Base-by-base conservation (phyloP, 1,284 basidiomycete species). In the Ceratobasidium sp. region DNA sequence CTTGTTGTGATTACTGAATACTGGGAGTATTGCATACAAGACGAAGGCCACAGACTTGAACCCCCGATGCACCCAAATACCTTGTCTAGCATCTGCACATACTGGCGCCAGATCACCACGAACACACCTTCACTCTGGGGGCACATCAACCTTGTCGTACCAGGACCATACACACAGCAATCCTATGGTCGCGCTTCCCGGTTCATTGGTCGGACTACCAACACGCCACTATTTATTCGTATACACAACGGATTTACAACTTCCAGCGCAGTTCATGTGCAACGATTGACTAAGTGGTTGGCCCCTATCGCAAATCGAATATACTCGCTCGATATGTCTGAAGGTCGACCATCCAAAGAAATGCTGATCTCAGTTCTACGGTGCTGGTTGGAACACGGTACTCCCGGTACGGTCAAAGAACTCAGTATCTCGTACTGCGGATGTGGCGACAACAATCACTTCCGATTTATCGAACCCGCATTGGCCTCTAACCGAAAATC, bases 51-150 rank as follows among this genome's bases (percentile, higher is more conserved):
- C 33, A 33, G 33, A 33, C 33, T 33, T 33, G 33, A 33, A 33
- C 44, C 33, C n/a, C 38, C 46, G 3, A 4, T 10, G 7, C 59
- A 50, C 23, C 56, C 70, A 33, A 26, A 50, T 3, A 23, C 52
- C 57, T 23, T 62, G 12, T 33, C 70, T 20, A n/a, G 62, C 5
- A 59, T 73, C 15, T 73, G 70, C 44, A 46, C 56, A 6, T 26
- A 44, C 26, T 73, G 70, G 70, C 57, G 44, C n/a, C 57, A 33
- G 46, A 23, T 64, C 17, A 40, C 56, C n/a, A 61, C 33, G 5
- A 20, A 20, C 26, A 40, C 44, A 12, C 13, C 42, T 28, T 7
- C 44, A 33, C 70, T 73, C 20, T 73, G 70, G 70, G 48, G 57
- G 5, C 28, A 61, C 28, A 62, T 73, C 13, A 3, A 73, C 26